These are phyloP conservation scores for Voacanga thouarsii DNA, from an alignment of 257 asterid genomes.

Conservation along the genomic window DNA sequence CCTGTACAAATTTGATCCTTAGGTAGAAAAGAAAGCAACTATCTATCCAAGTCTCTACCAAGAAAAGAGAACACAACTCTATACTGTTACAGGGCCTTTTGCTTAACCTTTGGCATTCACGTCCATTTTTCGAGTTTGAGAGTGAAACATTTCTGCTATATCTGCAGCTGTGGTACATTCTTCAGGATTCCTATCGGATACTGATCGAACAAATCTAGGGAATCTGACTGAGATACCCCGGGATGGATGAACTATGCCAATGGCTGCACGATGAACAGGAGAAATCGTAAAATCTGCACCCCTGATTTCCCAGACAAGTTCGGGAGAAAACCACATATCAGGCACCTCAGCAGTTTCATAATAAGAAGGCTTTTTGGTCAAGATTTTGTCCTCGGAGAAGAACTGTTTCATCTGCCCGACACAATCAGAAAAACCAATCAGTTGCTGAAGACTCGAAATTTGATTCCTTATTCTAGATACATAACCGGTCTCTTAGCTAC, in stretches of 20 bases:
- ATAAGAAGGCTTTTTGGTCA: slow-evolving; percentile 60
- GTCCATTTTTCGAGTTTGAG: slow-evolving; percentile 77
- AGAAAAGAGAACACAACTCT: background rate
- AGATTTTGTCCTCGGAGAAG: slow-evolving; percentile 52
- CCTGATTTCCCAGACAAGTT: slow-evolving; percentile 75
- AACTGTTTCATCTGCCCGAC: slow-evolving; percentile 73
- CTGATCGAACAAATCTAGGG: slow-evolving; percentile 58
- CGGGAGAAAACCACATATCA: slow-evolving; percentile 76
- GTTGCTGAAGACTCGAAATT: background rate
- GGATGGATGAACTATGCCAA: slow-evolving; percentile 71
- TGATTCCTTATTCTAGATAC: background rate
- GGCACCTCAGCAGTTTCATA: slow-evolving; percentile 74
- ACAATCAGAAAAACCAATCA: slow-evolving; percentile 16
- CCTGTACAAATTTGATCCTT: background rate
- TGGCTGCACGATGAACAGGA: slow-evolving; percentile 80
- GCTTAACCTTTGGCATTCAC: slow-evolving; percentile 28
- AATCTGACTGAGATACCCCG: slow-evolving; percentile 84
- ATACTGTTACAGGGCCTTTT: background rate
- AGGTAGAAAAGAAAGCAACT: too few species aligned
- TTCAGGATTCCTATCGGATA: slow-evolving; percentile 71
- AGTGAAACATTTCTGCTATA: slow-evolving; percentile 65
- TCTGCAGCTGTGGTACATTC: slow-evolving; percentile 75
- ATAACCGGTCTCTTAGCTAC: background rate
- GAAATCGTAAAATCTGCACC: slow-evolving; percentile 85
- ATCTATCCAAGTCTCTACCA: background rate